Conservation (phyloP, 2,329 filamentous ascomycete species). For the Saccharata proteae region DNA sequence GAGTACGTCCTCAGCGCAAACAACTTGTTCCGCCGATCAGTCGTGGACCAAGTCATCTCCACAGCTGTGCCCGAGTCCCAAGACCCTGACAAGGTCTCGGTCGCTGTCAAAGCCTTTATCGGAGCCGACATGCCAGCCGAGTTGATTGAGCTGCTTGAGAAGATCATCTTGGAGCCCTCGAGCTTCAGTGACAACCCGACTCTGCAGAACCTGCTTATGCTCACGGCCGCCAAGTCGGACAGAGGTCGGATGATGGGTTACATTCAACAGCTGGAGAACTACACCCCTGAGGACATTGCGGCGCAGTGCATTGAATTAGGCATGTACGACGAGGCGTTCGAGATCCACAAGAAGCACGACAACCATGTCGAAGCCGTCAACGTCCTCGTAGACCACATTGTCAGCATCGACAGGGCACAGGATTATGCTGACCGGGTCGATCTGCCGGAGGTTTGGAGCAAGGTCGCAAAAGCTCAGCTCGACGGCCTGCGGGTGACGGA, state of each 20-base stretch:
- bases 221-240: slow-evolving; percentile 94
- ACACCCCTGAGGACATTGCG: slow-evolving; percentile 86
- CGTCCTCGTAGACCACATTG: slow-evolving; percentile 89
- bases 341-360: slow-evolving; percentile 96
- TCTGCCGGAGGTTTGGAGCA: slow-evolving; percentile 91
- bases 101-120: slow-evolving; percentile 88
- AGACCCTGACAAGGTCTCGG: slow-evolving; percentile 87
- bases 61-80: slow-evolving; percentile 88
- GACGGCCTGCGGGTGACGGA: slow-evolving; percentile 89
- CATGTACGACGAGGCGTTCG: slow-evolving; percentile 90
- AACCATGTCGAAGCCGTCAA: slow-evolving; percentile 79
- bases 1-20: slow-evolving; percentile 87
- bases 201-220: slow-evolving; percentile 89
- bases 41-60: slow-evolving; percentile 92
- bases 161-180: slow-evolving; percentile 99
- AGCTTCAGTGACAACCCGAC: slow-evolving; percentile 96
- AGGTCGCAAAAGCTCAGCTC: slow-evolving; percentile 93
- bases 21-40: slow-evolving; percentile 85
- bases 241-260: slow-evolving; percentile 93
- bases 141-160: slow-evolving; percentile 94
- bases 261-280: slow-evolving; percentile 80
- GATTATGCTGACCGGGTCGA: slow-evolving; percentile 94
- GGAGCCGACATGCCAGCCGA: slow-evolving; percentile 83
- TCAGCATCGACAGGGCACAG: slow-evolving; percentile 94
- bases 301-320: slow-evolving; percentile 89